These are phyloP conservation scores for Trametes villosa DNA, from an alignment of 768 basidiomycete species.

Conservation along the genomic window DNA sequence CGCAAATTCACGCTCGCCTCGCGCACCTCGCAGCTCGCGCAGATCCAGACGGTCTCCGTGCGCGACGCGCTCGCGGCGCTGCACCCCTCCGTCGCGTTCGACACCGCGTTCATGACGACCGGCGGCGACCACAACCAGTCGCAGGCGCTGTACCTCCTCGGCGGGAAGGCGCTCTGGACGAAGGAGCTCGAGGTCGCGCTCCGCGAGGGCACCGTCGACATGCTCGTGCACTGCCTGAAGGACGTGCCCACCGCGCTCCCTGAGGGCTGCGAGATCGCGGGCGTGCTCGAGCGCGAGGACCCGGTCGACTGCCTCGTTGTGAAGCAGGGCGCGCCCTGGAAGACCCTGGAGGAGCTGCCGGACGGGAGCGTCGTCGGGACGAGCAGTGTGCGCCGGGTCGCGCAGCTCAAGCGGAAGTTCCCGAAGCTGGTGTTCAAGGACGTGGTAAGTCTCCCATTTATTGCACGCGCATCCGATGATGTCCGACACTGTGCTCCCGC, in stretches of 20 bases:
- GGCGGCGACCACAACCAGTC: slow-evolving; percentile 90
- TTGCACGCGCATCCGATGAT: background rate
- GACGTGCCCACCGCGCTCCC: slow-evolving; percentile 92
- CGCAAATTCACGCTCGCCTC: slow-evolving; percentile 80
- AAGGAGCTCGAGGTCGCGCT: slow-evolving; percentile 92
- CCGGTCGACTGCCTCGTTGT: slow-evolving; percentile 89
- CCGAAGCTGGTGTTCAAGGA: slow-evolving; percentile 82
- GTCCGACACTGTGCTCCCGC: background rate
- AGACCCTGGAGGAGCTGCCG: slow-evolving; percentile 79
- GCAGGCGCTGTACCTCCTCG: slow-evolving; percentile 82
- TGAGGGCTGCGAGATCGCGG: slow-evolving; percentile 82
- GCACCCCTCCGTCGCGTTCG: slow-evolving; percentile 56
- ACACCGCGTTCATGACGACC: slow-evolving; percentile 68
- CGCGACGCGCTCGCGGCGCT: slow-evolving; percentile 60
- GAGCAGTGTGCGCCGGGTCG: slow-evolving; percentile 89
- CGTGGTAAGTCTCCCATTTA: slow-evolving; percentile 64
- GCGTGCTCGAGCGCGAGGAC: slow-evolving; percentile 85
- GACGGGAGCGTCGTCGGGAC: slow-evolving; percentile 93
- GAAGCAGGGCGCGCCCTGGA: slow-evolving; percentile 72
- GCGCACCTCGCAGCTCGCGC: slow-evolving; percentile 84
- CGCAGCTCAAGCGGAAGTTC: slow-evolving; percentile 82
- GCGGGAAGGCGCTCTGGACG: slow-evolving; percentile 95
- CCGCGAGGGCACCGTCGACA: slow-evolving; percentile 72
- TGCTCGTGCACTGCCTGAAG: slow-evolving; percentile 92
- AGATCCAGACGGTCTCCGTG: slow-evolving; percentile 87